Evolutionary conservation across 1,284 basidiomycete genomes (phyloP).

Genomic region (Puccinia coronata): DNA sequence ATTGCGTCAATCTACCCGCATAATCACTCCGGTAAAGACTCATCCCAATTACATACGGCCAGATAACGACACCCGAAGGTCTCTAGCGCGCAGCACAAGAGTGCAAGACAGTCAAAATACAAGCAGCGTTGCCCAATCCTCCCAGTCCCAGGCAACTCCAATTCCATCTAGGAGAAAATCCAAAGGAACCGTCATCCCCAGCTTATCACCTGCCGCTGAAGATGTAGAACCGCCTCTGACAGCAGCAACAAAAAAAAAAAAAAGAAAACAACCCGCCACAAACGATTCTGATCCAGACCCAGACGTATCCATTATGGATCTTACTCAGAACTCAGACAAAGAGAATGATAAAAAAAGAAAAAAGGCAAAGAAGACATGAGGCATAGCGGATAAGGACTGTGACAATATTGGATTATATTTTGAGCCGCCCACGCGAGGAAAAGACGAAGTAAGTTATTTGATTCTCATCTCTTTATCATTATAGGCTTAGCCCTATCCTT

Average conservation of each 20-base stretch:
- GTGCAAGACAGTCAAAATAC: neutral
- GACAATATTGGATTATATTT: neutral
- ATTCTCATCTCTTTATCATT: neutral
- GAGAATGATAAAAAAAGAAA: neutral
- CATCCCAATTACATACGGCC: neutral
- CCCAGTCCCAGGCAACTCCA: neutral
- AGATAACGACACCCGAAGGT: neutral
- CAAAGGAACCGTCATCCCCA: neutral
- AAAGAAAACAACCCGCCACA: neutral
- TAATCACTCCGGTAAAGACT: conserved; percentile 10
- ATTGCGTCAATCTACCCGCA: neutral
- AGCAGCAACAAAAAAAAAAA: neutral
- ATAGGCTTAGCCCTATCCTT: too few species aligned
- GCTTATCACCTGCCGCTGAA: neutral
- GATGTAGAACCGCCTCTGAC: neutral
- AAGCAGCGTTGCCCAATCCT: neutral
- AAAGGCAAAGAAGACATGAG: neutral
- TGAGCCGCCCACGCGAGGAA: neutral
- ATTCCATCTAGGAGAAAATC: neutral
- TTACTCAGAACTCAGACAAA: neutral
- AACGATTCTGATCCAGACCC: neutral
- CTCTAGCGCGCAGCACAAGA: neutral
- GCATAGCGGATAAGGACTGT: neutral
- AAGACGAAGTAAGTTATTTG: neutral
- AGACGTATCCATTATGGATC: neutral